phyloP scores from a whole-genome alignment of 306 rosid species.

The Rubus parviflorus region DNA sequence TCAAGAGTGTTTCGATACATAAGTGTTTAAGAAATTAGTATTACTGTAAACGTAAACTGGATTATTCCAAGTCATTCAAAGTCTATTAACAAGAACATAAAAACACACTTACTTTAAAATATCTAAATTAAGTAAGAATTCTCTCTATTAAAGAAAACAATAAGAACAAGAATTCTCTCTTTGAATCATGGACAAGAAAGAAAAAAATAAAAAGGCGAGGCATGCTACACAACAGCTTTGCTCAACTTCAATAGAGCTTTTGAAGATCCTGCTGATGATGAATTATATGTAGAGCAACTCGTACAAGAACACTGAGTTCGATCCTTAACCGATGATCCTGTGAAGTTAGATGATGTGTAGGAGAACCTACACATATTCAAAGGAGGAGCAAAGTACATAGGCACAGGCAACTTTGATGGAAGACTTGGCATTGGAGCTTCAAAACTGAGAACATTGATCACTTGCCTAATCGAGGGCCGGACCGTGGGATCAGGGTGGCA shows the following conservation, averaged over 20 bases:
- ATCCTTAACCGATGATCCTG: constrained; percentile 38
- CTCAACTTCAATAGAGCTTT: constrained; percentile 37
- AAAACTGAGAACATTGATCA: constrained; percentile 51
- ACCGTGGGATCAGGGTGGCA: constrained; percentile 60
- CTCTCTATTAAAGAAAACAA: background rate
- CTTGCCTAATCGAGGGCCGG: constrained; percentile 71
- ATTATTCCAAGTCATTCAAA: background rate
- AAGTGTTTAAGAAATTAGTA: too few relatives aligned
- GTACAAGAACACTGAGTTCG: constrained; percentile 32
- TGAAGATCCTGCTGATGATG: constrained; percentile 53
- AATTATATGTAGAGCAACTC: constrained; percentile 36
- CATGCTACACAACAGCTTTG: background rate
- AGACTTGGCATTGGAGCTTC: constrained; percentile 54
- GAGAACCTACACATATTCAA: constrained; percentile 44
- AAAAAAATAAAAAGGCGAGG: background rate
- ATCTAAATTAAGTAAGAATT: background rate
- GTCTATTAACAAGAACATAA: constrained; percentile 5
- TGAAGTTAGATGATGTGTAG: constrained; percentile 34
- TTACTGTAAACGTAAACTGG: background rate
- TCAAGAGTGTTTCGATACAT: too few relatives aligned
- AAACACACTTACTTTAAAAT: background rate
- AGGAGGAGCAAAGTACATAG: constrained; percentile 64
- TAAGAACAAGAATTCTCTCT: constrained; percentile 7
- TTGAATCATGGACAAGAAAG: constrained; percentile 7
- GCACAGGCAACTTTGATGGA: constrained; percentile 57